A percentile compares a stretch with the other conserved stretches of the same genome.
Evolutionary conservation across 2,329 filamentous ascomycete genomes (phyloP).

Genomic region (Lecanicillium sp.): DNA sequence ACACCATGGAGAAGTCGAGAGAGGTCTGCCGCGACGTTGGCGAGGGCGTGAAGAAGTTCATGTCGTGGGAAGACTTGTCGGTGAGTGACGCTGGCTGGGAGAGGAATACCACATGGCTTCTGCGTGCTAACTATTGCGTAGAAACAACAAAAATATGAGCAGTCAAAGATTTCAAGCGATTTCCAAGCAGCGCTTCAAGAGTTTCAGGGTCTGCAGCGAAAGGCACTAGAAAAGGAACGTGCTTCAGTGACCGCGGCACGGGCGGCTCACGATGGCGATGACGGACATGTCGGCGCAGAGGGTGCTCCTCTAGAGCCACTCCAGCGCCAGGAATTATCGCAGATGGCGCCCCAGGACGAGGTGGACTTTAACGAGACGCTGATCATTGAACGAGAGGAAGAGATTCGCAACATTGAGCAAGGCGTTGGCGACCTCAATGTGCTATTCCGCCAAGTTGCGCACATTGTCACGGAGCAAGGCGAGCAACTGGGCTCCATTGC

Average conservation of each 20-base stretch:
- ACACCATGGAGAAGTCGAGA: constrained; percentile 77
- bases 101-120: neutral
- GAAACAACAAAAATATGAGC: constrained; percentile 94
- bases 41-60: constrained; percentile 87
- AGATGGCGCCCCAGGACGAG: constrained; percentile 83
- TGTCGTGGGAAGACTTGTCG: constrained; percentile 77
- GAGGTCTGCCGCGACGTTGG: constrained; percentile 85
- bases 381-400: constrained; percentile 91
- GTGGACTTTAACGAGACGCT: constrained; percentile 96
- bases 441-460: constrained; percentile 93
- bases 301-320: constrained; percentile 36
- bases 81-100: constrained; percentile 37
- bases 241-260: constrained; percentile 78
- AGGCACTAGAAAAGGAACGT: constrained; percentile 86
- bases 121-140: constrained; percentile 25
- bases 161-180: constrained; percentile 88
- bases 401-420: constrained; percentile 97
- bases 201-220: constrained; percentile 86
- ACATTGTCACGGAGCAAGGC: constrained; percentile 93
- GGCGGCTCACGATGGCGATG: constrained; percentile 61
- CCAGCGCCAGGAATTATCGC: constrained; percentile 65
- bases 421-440: constrained; percentile 94
- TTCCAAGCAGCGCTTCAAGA: constrained; percentile 84
- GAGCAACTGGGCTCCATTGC: constrained; percentile 80
- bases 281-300: constrained; percentile 20